Conservation (phyloP, 345 rosid genomes). For the Mangifera indica region DNA sequence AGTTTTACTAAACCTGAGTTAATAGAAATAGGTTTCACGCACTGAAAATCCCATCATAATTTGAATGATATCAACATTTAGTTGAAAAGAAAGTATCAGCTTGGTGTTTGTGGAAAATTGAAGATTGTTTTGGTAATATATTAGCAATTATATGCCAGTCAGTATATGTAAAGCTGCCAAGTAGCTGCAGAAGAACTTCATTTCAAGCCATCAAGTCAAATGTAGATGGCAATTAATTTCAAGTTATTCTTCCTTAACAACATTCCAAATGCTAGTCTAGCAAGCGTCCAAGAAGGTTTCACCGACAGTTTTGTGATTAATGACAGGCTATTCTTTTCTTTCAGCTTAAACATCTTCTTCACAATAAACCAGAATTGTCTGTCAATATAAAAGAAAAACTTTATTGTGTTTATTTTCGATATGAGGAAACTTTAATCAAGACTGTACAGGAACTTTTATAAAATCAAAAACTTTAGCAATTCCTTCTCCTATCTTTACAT, state of each 20-base stretch:
- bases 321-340: neutral
- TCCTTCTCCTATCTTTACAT: neutral
- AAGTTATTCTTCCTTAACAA: neutral
- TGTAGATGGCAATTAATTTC: neutral
- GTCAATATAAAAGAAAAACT: neutral
- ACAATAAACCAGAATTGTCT: neutral
- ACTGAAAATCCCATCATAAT: neutral
- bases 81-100: neutral
- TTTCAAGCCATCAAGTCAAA: neutral
- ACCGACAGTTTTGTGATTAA: neutral
- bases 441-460: constrained; percentile 3
- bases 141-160: no score
- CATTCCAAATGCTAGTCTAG: neutral
- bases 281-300: neutral
- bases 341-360: neutral
- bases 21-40: no score
- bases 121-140: neutral
- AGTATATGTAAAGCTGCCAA: no score
- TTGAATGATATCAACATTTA: neutral
- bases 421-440: neutral
- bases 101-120: neutral
- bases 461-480: neutral
- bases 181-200: neutral
- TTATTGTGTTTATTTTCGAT: neutral
- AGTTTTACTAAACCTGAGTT: no score